A percentile compares a stretch with the other conserved stretches of the same genome.
Conservation (phyloP, 2,329 filamentous ascomycete species). For the Colletotrichum sansevieriae region DNA sequence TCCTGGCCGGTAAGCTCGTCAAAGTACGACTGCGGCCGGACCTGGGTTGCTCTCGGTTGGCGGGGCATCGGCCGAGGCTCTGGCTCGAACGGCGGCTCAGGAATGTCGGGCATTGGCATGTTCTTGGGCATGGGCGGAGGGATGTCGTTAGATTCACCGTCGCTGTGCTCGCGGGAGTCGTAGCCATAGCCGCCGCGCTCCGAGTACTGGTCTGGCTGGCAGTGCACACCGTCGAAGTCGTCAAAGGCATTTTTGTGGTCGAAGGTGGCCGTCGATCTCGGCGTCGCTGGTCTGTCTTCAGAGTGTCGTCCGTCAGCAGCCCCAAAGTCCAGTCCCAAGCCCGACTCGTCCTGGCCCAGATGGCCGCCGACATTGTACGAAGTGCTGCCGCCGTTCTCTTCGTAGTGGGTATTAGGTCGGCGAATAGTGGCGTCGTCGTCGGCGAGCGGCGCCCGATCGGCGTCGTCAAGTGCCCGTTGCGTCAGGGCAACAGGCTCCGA, state of each 20-base stretch:
- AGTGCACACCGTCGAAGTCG: slow-evolving; percentile 87
- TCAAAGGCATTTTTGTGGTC: slow-evolving; percentile 75
- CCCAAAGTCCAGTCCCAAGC: slow-evolving; percentile 33
- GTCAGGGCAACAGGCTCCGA: slow-evolving; percentile 66
- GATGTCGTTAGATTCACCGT: slow-evolving; percentile 13
- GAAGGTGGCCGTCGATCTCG: slow-evolving; percentile 53
- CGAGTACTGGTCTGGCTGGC: slow-evolving; percentile 64
- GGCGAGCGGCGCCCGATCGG: slow-evolving; percentile 58
- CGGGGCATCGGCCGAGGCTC: slow-evolving; percentile 44
- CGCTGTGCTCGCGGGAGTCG: slow-evolving; percentile 41
- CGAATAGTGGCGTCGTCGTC: slow-evolving; percentile 54
- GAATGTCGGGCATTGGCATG: slow-evolving; percentile 42
- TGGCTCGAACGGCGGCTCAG: slow-evolving; percentile 42
- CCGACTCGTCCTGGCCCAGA: slow-evolving; percentile 44
- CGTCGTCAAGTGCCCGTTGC: slow-evolving; percentile 65
- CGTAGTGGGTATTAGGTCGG: slow-evolving; percentile 42
- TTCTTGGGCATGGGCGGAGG: slow-evolving; percentile 41
- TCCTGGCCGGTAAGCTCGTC: slow-evolving; percentile 76
- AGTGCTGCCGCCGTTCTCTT: slow-evolving; percentile 22
- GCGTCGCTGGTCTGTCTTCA: slow-evolving; percentile 47
- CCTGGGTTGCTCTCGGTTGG: slow-evolving; percentile 46
- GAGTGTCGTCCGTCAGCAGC: slow-evolving; percentile 27
- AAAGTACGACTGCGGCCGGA: slow-evolving; percentile 69
- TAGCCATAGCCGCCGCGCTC: slow-evolving; percentile 35
- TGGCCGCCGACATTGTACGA: slow-evolving; percentile 50